phyloP scores from a whole-genome alignment of 192 early-diverging fungal species.

The Physocladia obscura region DNA sequence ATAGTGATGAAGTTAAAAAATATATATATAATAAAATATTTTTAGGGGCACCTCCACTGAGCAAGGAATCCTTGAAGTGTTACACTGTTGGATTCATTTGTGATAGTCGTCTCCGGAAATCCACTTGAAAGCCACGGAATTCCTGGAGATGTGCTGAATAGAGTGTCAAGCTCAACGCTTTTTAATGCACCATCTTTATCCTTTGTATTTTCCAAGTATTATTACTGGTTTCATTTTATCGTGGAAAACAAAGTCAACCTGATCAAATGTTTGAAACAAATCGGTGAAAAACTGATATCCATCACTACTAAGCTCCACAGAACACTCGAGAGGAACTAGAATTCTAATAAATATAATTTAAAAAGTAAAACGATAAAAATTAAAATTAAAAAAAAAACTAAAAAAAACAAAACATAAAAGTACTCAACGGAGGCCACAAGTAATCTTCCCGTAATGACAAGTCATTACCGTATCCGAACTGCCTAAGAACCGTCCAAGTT shows the following conservation, averaged over 20 bases:
- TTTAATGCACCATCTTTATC: constrained; percentile 97
- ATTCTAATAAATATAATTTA: constrained; percentile 49
- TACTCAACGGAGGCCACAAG: constrained; percentile 69
- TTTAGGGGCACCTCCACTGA: constrained; percentile 83
- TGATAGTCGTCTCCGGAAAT: constrained; percentile 88
- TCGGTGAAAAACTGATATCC: constrained; percentile 96
- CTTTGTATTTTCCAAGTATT: no score
- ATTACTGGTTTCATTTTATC: no score
- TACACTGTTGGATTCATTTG: constrained; percentile 80
- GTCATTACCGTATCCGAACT: constrained; percentile 97
- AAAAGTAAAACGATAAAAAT: background rate
- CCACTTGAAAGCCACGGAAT: constrained; percentile 89
- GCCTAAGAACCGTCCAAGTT: constrained; percentile 94
- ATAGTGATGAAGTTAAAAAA: background rate
- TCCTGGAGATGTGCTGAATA: constrained; percentile 87
- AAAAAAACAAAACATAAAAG: background rate
- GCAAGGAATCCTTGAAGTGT: constrained; percentile 96
- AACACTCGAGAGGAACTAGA: constrained; percentile 86
- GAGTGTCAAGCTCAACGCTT: constrained; percentile 73
- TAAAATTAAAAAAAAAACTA: background rate
- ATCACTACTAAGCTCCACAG: constrained; percentile 88
- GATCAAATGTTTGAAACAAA: constrained; percentile 90
- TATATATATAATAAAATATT: background rate
- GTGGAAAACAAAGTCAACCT: constrained; percentile 53
- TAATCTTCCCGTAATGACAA: constrained; percentile 88